phyloP scores from a whole-genome alignment of 2,329 filamentous ascomycete species.

The Curvularia eragrostidis region DNA sequence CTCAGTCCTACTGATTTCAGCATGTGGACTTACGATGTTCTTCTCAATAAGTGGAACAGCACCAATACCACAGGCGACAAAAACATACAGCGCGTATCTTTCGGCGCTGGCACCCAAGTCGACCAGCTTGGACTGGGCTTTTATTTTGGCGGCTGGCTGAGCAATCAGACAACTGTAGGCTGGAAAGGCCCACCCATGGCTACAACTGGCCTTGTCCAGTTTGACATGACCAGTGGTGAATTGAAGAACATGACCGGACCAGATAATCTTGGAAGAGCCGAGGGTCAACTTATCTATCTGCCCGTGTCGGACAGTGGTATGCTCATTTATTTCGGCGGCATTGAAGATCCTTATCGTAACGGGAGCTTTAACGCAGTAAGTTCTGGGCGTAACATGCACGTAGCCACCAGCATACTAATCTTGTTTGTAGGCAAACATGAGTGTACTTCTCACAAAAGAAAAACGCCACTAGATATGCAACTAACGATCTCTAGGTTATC shows the following conservation, averaged over 20 bases:
- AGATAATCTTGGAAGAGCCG: slow-evolving; percentile 62
- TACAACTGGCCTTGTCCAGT: slow-evolving; percentile 62
- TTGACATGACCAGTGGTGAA: slow-evolving; percentile 60
- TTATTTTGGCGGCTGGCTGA: slow-evolving; percentile 69
- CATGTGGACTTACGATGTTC: slow-evolving; percentile 65
- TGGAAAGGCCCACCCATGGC: slow-evolving; percentile 60
- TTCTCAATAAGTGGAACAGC: slow-evolving; percentile 63
- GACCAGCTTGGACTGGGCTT: slow-evolving; percentile 64
- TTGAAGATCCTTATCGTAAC: slow-evolving; percentile 58
- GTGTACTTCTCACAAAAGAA: slow-evolving; percentile 25
- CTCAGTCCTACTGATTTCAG: slow-evolving; percentile 54
- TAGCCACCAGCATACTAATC: neutral
- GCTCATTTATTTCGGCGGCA: slow-evolving; percentile 68
- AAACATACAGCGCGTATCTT: slow-evolving; percentile 58
- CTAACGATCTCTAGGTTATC: slow-evolving; percentile 51
- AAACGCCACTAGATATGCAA: slow-evolving; percentile 30
- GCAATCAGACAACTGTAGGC: slow-evolving; percentile 59
- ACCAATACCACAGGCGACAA: slow-evolving; percentile 49
- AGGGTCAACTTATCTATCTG: slow-evolving; percentile 66
- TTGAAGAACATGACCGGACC: slow-evolving; percentile 63
- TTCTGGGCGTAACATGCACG: slow-evolving; percentile 8
- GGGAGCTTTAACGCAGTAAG: slow-evolving; percentile 52
- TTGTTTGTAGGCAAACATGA: slow-evolving; percentile 43
- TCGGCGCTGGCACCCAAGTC: slow-evolving; percentile 64
- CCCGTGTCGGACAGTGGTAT: slow-evolving; percentile 66